These are phyloP conservation scores for Gloeostereum incarnatum DNA, from an alignment of 768 basidiomycete species.

Conservation along the genomic window DNA sequence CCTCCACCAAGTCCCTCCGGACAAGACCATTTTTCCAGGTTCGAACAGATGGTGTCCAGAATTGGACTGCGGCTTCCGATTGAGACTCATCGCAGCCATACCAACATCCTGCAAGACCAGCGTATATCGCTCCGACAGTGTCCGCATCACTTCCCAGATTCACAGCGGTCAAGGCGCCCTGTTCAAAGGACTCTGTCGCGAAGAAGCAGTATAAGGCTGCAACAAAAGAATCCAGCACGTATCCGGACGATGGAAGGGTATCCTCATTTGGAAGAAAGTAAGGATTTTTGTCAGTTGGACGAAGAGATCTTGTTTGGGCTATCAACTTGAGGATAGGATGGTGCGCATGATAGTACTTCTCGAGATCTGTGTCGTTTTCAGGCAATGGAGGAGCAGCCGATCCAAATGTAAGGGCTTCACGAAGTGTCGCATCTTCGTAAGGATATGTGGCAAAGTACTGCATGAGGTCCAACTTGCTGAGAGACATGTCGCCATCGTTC, in stretches of 20 bases:
- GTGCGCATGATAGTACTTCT: slow-evolving; percentile 21
- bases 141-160: slow-evolving; percentile 36
- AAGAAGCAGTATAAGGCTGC: slow-evolving; percentile 38
- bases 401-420: slow-evolving; percentile 19
- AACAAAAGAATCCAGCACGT: slow-evolving; percentile 28
- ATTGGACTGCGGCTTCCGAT: slow-evolving; percentile 11
- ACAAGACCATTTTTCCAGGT: slow-evolving; percentile 24
- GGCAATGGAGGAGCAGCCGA: slow-evolving; percentile 11
- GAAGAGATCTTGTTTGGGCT: slow-evolving; percentile 13
- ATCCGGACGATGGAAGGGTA: slow-evolving; percentile 27
- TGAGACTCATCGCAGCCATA: slow-evolving; percentile 20
- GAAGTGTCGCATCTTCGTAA: slow-evolving; percentile 21
- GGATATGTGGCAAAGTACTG: slow-evolving; percentile 28
- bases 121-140: slow-evolving; percentile 36
- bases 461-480: slow-evolving; percentile 30
- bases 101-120: slow-evolving; percentile 34
- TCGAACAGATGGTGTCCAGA: slow-evolving; percentile 27
- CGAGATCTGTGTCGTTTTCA: slow-evolving; percentile 15
- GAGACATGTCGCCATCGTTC: slow-evolving; percentile 6
- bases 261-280: slow-evolving; percentile 19
- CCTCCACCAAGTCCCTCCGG: slow-evolving; percentile 22
- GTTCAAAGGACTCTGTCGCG: slow-evolving; percentile 30
- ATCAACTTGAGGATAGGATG: slow-evolving; percentile 31
- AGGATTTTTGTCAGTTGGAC: slow-evolving; percentile 1
- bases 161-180: slow-evolving; percentile 33